Evolutionary conservation across 768 basidiomycete species (phyloP), one percentile per base, ranked within the genome.

Genomic region (Trametes meyenii): DNA sequence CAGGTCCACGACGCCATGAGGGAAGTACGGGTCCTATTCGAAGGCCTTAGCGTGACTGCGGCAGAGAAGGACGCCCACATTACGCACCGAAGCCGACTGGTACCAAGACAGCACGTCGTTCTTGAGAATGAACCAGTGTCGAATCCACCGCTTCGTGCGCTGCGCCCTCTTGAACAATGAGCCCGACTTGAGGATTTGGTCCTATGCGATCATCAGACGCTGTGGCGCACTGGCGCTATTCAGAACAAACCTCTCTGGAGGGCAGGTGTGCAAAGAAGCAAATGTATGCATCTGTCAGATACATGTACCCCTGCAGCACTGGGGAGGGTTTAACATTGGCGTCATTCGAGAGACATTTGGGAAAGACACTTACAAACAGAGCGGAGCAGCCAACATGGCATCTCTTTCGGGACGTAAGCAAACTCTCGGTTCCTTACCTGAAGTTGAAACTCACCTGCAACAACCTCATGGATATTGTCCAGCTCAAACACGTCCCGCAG

Each of bases 261-360:
- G 94, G 94, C 87, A 96, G 90, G 72, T 94, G 94, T 2, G 94
- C 94, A 74, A 96, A 99, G 79, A 99, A 99, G 77, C 96, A 98
- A 19, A 98, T 74, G 72, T 96, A 91, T 12, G 89, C 86, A 67
- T 92, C 92, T 1, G 96, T 98, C 50, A 98, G 79, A 73, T 96
- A 99, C 85, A 99, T 92, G 72, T 96, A 98, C 2, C 96, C 96
- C 75, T 99, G 96, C 35, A 99, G 81, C 64, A 98, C 94, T 92
- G 73, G 36, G 17, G 62, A 21, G 10, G 52, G 24, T 62, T 61
- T 16, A 61, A 53, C 36, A 23, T 66, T 19, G 63, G 61, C 49
- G 53, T 10, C 24, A n/a, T 5, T 43, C 4, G 19, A 5, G 24
- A 14, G 23, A 45, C 16, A 48, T 23, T 21, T 19, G 38, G 8